Evolutionary conservation across 2,329 filamentous ascomycete genomes (phyloP).

Genomic region (Verticillium nonalfalfae): DNA sequence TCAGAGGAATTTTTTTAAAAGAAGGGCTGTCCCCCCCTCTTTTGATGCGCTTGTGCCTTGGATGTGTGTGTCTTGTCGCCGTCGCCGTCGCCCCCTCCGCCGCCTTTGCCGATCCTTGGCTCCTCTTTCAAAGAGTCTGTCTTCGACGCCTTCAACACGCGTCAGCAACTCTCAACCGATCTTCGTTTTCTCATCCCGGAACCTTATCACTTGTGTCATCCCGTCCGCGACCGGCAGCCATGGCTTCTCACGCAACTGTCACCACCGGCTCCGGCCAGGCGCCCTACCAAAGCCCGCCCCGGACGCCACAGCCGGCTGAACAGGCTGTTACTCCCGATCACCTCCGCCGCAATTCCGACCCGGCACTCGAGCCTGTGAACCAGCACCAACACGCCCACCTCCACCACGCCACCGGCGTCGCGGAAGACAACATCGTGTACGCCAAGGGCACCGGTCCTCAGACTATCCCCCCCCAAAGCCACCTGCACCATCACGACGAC

Average conservation of each 20-base stretch:
- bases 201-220: not conserved
- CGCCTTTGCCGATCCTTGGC: not conserved
- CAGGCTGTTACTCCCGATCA: not conserved
- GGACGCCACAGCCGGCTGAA: slow-evolving; percentile 2
- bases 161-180: not conserved
- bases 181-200: not conserved
- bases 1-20: slow-evolving; percentile 9
- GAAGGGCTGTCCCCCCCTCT: slow-evolving; percentile 6
- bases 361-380: slow-evolving; percentile 27
- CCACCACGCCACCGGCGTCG: slow-evolving; percentile 29
- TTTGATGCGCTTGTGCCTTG: not conserved
- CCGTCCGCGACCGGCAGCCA: not conserved
- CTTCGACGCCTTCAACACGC: not conserved
- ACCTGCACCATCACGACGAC: slow-evolving; percentile 17
- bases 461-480: slow-evolving; percentile 28
- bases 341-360: slow-evolving; percentile 21
- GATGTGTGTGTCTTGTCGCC: slow-evolving; percentile 8
- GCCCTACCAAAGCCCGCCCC: slow-evolving; percentile 3
- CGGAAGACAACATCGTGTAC: slow-evolving; percentile 39
- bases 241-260: not conserved
- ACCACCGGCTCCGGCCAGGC: not conserved
- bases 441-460: slow-evolving; percentile 27
- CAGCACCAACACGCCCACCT: slow-evolving; percentile 37
- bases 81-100: slow-evolving; percentile 1
- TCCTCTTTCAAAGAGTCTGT: not conserved